Evolutionary conservation across 352 stramenopile species (phyloP), one percentile per base, ranked within the genome.

Genomic region (Phytophthora quininea): DNA sequence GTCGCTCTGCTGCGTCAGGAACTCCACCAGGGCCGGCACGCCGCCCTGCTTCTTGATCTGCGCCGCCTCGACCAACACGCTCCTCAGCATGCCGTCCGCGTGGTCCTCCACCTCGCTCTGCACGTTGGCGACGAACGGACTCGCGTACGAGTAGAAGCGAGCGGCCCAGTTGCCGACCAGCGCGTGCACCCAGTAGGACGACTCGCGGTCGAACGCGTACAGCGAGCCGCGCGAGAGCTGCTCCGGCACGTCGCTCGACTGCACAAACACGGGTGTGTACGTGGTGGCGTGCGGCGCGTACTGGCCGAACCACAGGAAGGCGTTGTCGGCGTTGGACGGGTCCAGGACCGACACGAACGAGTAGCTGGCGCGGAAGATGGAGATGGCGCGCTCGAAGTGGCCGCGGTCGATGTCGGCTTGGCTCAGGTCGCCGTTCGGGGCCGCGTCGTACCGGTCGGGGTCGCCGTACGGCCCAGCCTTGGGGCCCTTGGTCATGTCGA

Each of bases 311-410:
- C 88, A 96, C 12, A 96, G 55, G 59, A 83, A 86, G 2, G 79
- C 82, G 27, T 88, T 79, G 74, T 93, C 82, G 5, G 71, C 24
- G 49, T 92, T 88, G 30, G 69, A 48, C 1, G 77, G 68, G 56
- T 96, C 76, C 42, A 89, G 48, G 30, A 93, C 76, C 4, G 86
- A 88, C 24, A 96, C 82, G 59, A 93, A 94, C 50, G 84, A 93
- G 83, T 99, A 98, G 30, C 80, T 93, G 9, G 93, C 91, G 24
- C 93, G 90, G 73, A 97, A 98, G 35, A 99, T 90, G 2, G 93
- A 98, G 70, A 99, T 98, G 1, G 91, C 80, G 27, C 96, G 89
- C 66, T 98, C 93, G 61, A 97, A 96, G 55, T 91, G 75, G 10
- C 91, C 90, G 7, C 62, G 49, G 0, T 50, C 53, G 37, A 92